Evolutionary conservation across 148 eudicot genomes (phyloP), one percentile per base, ranked within the genome.

Genomic region (Cornus suecica): DNA sequence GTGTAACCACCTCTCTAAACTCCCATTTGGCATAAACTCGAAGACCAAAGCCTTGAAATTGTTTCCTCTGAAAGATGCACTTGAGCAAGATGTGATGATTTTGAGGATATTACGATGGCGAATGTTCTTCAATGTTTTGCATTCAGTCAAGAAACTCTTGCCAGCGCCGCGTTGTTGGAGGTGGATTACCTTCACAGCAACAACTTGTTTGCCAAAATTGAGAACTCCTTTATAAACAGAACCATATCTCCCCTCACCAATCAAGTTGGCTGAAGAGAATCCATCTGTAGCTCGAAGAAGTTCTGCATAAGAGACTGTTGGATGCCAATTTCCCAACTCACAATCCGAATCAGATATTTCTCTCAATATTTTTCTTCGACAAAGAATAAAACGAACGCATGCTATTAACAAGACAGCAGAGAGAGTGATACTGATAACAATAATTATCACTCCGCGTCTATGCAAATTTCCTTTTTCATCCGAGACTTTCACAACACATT

Each of bases 21-120:
- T 75, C 71, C 77, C 77, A 75, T 66, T 29, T 48, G 45, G 25
- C 77, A 75, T 75, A n/a, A 75, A 75, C 42, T 75, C 71, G 11
- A 66, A 66, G 18, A 75, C 71, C 77, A 75, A 52, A 45, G 77
- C 77, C 34, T 73, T 73, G 58, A 73, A 73, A 42, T 73, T 68
- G 26, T 41, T 62, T 15, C 68, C 76, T 42, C 20, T 73, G 8
- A 13, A 63, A 41, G 41, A 68, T 23, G 26, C 41, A 56, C 60
- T 63, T 8, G 76, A 66, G 77, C 70, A 66, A 22, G 71, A 28
- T 14, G 77, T 65, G 71, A 75, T 30, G 5, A 75, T 75, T 51
- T 66, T 75, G 20, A 75, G 15, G 16, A 75, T 48, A 54, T 75
- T 75, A 0, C 71, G 37, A 16, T 66, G 77, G 3, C 77, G 77